These are phyloP conservation scores for Penicillium argentinense DNA, from an alignment of 495 filamentous ascomycete species.

Conservation along the genomic window DNA sequence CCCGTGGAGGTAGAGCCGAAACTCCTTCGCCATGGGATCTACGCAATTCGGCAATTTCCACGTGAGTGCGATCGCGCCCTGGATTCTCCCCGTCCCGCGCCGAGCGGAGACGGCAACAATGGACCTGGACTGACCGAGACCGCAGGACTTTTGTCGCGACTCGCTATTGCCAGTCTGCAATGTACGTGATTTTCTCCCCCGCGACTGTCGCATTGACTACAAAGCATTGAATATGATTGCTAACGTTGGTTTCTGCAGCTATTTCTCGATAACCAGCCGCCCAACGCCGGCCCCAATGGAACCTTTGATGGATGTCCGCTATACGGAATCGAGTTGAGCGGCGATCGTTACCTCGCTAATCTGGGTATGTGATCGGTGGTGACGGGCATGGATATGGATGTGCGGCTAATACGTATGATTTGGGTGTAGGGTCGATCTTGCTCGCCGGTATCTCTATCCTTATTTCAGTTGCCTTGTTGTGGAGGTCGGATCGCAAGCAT, in stretches of 20 bases:
- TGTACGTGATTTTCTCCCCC: slow-evolving; percentile 56
- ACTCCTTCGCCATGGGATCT: slow-evolving; percentile 47
- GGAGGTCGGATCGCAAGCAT: slow-evolving; percentile 85
- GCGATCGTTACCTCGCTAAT: slow-evolving; percentile 69
- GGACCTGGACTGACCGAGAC: slow-evolving; percentile 10
- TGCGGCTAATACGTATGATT: slow-evolving; percentile 8
- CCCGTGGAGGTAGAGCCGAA: neutral
- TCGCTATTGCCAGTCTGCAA: slow-evolving; percentile 96
- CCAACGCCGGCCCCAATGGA: slow-evolving; percentile 32
- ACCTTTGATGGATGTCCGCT: slow-evolving; percentile 68
- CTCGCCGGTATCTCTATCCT: slow-evolving; percentile 75
- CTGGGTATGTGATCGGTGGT: slow-evolving; percentile 61
- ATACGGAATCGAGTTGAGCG: slow-evolving; percentile 67
- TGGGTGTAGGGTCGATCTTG: slow-evolving; percentile 80
- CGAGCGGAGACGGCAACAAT: too few relatives aligned
- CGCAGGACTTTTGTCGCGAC: slow-evolving; percentile 91
- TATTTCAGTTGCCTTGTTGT: slow-evolving; percentile 62
- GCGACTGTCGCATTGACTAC: neutral
- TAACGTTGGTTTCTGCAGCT: slow-evolving; percentile 36
- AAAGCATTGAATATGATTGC: neutral
- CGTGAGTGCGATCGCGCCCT: slow-evolving; percentile 50
- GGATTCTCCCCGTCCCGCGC: slow-evolving; percentile 2
- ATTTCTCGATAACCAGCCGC: slow-evolving; percentile 46
- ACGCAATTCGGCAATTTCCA: slow-evolving; percentile 89
- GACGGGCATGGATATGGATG: neutral